Conservation (phyloP, 1,139 yeast species). For the Yamadazyma spencermartinsiae region DNA sequence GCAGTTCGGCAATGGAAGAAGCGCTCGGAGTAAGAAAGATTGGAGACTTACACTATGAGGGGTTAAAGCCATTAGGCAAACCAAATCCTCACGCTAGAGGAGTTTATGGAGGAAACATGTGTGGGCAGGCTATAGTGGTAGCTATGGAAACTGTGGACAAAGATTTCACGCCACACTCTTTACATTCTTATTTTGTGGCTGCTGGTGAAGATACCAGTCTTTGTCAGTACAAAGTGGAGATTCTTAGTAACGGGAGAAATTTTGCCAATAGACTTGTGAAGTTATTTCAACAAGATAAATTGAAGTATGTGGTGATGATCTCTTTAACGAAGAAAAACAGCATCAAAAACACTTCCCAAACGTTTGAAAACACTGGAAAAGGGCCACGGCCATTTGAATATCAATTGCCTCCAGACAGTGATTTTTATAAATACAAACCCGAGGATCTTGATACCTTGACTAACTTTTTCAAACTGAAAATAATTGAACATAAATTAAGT, state of each 20-base stretch:
- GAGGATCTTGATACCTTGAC: conserved; percentile 19
- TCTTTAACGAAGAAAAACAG: conserved; percentile 35
- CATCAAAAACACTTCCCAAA: conserved; percentile 11
- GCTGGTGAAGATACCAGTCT: conserved; percentile 34
- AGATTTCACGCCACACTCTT: conserved; percentile 42
- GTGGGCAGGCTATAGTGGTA: conserved; percentile 42
- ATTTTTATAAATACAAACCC: conserved; percentile 27
- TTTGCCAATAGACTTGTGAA: conserved; percentile 35
- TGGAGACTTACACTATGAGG: conserved; percentile 25
- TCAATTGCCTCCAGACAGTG: conserved; percentile 29
- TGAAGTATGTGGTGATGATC: conserved; percentile 35
- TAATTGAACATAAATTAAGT: conserved; percentile 29
- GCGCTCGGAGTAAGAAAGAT: conserved; percentile 25
- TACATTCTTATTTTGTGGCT: conserved; percentile 42
- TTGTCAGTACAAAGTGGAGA: conserved; percentile 33
- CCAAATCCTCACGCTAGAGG: conserved; percentile 36
- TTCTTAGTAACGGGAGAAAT: conserved; percentile 31
- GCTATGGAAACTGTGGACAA: conserved; percentile 29
- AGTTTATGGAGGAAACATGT: conserved; percentile 43
- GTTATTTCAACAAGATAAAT: conserved; percentile 28
- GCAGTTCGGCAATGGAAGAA: conserved; percentile 9
- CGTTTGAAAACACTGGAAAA: conserved; percentile 16
- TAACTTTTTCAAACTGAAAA: conserved; percentile 19
- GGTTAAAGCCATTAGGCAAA: conserved; percentile 32
- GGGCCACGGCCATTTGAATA: conserved; percentile 34